Conservation (phyloP, 2,329 filamentous ascomycete species). For the Claviceps sp. region DNA sequence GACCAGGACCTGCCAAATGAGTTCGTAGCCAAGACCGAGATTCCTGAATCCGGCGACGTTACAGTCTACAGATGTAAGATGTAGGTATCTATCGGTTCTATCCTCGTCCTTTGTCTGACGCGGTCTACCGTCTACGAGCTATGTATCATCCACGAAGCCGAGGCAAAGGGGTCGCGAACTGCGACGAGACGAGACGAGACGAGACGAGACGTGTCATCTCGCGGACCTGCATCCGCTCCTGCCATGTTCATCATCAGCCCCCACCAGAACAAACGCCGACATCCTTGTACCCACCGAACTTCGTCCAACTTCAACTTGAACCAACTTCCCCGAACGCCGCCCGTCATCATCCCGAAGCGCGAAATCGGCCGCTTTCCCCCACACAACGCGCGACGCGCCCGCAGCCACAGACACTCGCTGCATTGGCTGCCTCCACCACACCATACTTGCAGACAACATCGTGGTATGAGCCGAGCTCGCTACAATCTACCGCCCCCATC, state of each 20-base stretch:
- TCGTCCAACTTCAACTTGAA: not conserved
- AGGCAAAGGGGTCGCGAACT: not conserved
- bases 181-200: not conserved
- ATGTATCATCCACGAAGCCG: no score
- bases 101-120: no score
- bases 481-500: not conserved
- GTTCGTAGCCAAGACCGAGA: no score
- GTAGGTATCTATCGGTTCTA: no score
- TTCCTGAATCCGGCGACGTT: no score
- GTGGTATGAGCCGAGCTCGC: not conserved
- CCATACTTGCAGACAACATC: not conserved
- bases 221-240: not conserved
- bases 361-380: not conserved
- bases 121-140: no score
- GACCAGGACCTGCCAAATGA: no score
- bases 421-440: not conserved
- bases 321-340: not conserved
- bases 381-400: not conserved
- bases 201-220: not conserved
- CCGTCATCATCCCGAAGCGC: not conserved
- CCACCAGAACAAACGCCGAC: not conserved
- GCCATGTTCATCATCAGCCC: not conserved
- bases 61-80: no score
- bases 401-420: not conserved
- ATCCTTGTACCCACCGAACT: not conserved